These are phyloP conservation scores for Trichoderma sp. DNA, from an alignment of 2,329 filamentous ascomycete species.

Conservation along the genomic window DNA sequence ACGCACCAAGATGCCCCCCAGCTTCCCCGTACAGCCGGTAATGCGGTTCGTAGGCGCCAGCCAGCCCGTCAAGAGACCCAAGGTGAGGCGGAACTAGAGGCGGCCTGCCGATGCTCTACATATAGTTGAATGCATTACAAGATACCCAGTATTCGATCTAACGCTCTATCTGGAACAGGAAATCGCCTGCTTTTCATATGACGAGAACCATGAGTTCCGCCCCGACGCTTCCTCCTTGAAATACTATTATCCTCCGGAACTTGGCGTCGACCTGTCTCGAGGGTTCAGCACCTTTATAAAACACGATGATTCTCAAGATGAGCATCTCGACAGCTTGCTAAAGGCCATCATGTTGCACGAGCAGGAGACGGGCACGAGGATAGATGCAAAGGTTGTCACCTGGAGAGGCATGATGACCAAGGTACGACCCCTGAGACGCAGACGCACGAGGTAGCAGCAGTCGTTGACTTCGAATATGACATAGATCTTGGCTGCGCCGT, in stretches of 20 bases:
- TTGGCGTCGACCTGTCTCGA: slow-evolving; percentile 72
- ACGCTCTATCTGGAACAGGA: slow-evolving; percentile 57
- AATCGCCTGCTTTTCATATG: slow-evolving; percentile 91
- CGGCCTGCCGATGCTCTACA: not conserved
- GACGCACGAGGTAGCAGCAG: not conserved
- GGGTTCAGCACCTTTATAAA: slow-evolving; percentile 84
- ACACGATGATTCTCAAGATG: slow-evolving; percentile 78
- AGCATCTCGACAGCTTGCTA: slow-evolving; percentile 84
- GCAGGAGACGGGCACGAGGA: slow-evolving; percentile 64
- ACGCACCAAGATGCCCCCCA: slow-evolving; percentile 35
- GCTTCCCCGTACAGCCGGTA: slow-evolving; percentile 70
- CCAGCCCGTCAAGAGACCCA: slow-evolving; percentile 73
- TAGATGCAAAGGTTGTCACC: slow-evolving; percentile 79
- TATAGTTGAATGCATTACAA: not conserved
- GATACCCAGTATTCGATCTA: too few species aligned
- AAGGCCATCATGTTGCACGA: slow-evolving; percentile 75
- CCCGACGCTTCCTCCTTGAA: slow-evolving; percentile 77
- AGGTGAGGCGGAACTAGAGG: slow-evolving; percentile 48
- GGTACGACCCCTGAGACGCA: slow-evolving; percentile 49
- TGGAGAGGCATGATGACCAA: slow-evolving; percentile 99
- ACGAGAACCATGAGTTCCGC: slow-evolving; percentile 75
- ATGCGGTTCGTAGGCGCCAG: slow-evolving; percentile 67
- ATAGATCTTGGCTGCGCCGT: slow-evolving; percentile 86
- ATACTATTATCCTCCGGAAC: slow-evolving; percentile 80
- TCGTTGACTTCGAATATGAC: not conserved